These are phyloP conservation scores for Mortierella sp. DNA, from an alignment of 371 early-diverging fungal species.

Conservation along the genomic window DNA sequence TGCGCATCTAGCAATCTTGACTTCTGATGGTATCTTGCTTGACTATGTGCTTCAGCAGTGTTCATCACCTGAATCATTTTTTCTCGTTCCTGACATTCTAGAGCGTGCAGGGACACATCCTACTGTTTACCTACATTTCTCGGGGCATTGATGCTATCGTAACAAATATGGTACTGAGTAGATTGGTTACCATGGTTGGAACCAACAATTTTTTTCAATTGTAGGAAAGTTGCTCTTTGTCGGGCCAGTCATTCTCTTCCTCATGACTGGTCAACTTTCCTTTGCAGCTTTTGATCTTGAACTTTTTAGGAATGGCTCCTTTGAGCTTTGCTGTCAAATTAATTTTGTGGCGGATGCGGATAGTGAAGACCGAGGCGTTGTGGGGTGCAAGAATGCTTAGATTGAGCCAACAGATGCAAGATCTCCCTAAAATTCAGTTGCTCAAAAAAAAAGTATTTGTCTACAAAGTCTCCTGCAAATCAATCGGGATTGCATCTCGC, in stretches of 20 bases:
- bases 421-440: too few relatives aligned
- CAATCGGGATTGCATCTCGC: conserved; percentile 34
- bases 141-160: neutral
- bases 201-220: neutral
- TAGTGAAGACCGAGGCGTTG: neutral
- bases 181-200: neutral
- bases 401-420: too few relatives aligned
- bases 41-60: neutral
- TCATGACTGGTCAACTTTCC: neutral
- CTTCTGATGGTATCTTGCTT: neutral
- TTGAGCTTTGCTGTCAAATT: conserved; percentile 1
- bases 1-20: conserved; percentile 18
- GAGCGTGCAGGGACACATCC: neutral
- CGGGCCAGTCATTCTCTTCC: neutral
- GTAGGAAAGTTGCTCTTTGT: neutral
- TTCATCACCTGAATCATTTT: conserved; percentile 10
- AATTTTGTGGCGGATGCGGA: neutral
- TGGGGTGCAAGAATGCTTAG: neutral
- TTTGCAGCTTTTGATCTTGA: neutral
- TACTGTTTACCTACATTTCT: neutral
- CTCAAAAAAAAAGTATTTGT: conserved; percentile 1
- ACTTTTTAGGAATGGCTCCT: neutral
- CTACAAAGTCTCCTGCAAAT: conserved; percentile 32
- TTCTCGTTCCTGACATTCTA: conserved; percentile 21
- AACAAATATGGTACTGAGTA: neutral